Evolutionary conservation across 2,329 filamentous ascomycete genomes (phyloP).

Genomic region (Claviceps spartinae): DNA sequence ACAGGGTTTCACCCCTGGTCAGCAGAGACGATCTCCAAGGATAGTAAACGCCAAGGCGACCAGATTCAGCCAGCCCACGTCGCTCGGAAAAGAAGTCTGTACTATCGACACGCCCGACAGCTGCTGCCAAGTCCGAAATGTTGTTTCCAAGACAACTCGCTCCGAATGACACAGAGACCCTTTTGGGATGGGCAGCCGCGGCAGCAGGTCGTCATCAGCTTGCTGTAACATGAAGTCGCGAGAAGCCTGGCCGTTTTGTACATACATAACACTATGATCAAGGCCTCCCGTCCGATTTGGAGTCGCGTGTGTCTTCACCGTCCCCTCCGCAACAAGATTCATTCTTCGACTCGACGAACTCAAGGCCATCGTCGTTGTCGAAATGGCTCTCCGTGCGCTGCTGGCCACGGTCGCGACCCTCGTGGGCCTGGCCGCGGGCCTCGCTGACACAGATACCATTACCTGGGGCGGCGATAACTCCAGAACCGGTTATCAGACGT

Average conservation of each 20-base stretch:
- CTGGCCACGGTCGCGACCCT: constrained; percentile 21
- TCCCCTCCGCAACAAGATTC: not conserved
- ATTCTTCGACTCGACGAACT: not conserved
- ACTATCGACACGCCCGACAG: not conserved
- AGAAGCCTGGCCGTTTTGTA: not conserved
- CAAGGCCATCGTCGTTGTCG: constrained; percentile 4
- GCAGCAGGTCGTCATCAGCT: not conserved
- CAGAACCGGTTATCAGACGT: constrained; percentile 39
- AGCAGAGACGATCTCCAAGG: not conserved
- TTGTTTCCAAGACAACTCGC: not conserved
- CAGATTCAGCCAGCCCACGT: not conserved
- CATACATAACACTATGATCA: not conserved
- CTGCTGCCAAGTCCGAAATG: not conserved
- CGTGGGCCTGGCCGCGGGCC: constrained; percentile 19
- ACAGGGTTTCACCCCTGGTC: not conserved
- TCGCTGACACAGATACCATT: constrained; percentile 39
- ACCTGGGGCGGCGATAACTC: constrained; percentile 47
- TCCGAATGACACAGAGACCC: not conserved
- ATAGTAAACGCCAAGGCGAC: not conserved
- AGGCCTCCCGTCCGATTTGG: not conserved
- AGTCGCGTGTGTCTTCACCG: not conserved
- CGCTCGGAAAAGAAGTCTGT: not conserved
- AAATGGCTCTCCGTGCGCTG: constrained; percentile 15
- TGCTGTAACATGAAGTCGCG: not conserved
- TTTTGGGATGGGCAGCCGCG: not conserved